Conservation (phyloP, 345 rosid species). For the Hibiscus mutabilis region DNA sequence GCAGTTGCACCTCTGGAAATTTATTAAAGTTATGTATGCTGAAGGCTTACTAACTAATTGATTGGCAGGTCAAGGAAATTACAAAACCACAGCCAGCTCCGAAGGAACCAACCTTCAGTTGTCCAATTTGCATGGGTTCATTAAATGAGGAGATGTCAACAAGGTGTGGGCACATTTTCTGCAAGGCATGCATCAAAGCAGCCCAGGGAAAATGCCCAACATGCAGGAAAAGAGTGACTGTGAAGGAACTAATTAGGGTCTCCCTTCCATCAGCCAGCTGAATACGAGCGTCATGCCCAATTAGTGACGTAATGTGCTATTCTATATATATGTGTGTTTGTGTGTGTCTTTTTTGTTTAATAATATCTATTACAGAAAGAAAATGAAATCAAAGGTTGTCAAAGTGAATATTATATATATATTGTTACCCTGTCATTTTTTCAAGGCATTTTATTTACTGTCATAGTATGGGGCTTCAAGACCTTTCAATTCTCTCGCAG, state of each 20-base stretch:
- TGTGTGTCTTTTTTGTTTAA: not conserved
- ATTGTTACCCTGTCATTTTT: not conserved
- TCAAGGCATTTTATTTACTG: not conserved
- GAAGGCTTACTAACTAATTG: not conserved
- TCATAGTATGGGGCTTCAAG: not conserved
- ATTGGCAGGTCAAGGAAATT: constrained; percentile 30
- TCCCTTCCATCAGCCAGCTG: constrained; percentile 72
- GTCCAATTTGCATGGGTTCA: constrained; percentile 88
- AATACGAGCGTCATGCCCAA: constrained; percentile 18
- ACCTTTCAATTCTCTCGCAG: not conserved
- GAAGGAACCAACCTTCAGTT: constrained; percentile 64
- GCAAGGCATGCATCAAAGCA: constrained; percentile 59
- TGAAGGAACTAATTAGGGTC: constrained; percentile 67
- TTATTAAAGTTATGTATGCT: constrained; percentile 7
- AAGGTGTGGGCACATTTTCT: constrained; percentile 94
- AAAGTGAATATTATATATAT: not conserved
- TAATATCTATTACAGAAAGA: not conserved
- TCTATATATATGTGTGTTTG: not conserved
- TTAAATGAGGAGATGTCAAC: constrained; percentile 76
- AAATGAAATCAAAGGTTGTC: not conserved
- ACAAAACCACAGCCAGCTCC: constrained; percentile 32
- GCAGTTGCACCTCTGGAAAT: not conserved
- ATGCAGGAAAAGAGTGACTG: constrained; percentile 61
- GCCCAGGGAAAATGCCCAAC: constrained; percentile 74
- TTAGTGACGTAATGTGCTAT: constrained; percentile 18